Conservation (phyloP, 2,329 filamentous ascomycete species). For the Colletotrichum sp. region DNA sequence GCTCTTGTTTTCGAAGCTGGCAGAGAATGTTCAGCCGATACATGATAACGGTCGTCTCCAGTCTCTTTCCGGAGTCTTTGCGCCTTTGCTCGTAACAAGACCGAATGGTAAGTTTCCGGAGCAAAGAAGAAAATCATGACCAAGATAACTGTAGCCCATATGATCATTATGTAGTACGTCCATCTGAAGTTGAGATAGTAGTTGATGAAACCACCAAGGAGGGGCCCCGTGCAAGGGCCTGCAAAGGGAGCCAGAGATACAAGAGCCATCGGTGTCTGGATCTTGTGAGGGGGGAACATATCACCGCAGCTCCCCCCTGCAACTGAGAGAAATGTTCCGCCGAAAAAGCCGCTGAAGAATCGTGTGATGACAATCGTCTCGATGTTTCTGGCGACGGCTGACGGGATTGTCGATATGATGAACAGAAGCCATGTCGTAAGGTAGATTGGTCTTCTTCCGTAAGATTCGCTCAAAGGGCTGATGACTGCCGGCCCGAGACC, state of each 20-base stretch:
- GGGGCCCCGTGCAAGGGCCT: conserved; percentile 63
- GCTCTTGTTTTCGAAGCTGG: conserved; percentile 50
- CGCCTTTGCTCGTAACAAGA: conserved; percentile 77
- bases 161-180: conserved; percentile 84
- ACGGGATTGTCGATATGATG: conserved; percentile 79
- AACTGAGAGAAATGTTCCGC: conserved; percentile 72
- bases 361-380: conserved; percentile 77
- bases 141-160: conserved; percentile 74
- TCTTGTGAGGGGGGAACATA: conserved; percentile 69
- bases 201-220: conserved; percentile 85
- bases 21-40: conserved; percentile 77
- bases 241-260: conserved; percentile 71
- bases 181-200: conserved; percentile 76
- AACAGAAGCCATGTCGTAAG: conserved; percentile 77
- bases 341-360: conserved; percentile 77
- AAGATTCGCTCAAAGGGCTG: conserved; percentile 75
- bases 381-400: conserved; percentile 80
- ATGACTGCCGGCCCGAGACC: conserved; percentile 65
- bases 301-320: conserved; percentile 87
- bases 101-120: conserved; percentile 83
- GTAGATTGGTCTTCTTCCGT: conserved; percentile 84
- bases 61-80: conserved; percentile 72
- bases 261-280: conserved; percentile 83
- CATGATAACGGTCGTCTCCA: conserved; percentile 74
- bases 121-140: conserved; percentile 72